These are phyloP conservation scores for Uncinocarpus reesii DNA, from an alignment of 2,329 filamentous ascomycete genomes.

Conservation along the genomic window DNA sequence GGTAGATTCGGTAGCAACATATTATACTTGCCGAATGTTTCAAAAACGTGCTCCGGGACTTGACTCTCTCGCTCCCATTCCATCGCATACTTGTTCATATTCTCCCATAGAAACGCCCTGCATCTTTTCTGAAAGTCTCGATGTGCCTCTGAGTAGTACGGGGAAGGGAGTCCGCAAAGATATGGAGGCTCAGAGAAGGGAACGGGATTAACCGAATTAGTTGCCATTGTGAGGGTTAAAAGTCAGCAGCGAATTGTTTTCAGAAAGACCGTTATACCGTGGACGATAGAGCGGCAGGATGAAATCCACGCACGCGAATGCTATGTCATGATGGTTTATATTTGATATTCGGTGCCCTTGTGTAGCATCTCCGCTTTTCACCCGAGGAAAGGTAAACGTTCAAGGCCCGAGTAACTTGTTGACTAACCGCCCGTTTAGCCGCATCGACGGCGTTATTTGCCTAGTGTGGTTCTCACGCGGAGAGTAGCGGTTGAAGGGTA, in stretches of 20 bases:
- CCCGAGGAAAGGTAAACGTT: no score
- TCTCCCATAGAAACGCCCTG: slow-evolving; percentile 54
- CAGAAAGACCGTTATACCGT: no score
- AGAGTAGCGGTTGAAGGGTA: no score
- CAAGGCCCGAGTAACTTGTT: no score
- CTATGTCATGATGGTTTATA: no score
- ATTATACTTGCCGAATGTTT: slow-evolving; percentile 52
- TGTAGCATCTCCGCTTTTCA: no score
- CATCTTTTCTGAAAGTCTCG: slow-evolving; percentile 57
- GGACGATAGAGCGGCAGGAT: no score
- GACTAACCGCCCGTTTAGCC: no score
- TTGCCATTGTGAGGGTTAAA: slow-evolving; percentile 20
- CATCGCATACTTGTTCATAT: slow-evolving; percentile 52
- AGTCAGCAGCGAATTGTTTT: not conserved
- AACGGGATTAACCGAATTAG: slow-evolving; percentile 33
- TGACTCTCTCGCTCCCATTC: slow-evolving; percentile 61
- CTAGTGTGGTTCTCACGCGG: no score
- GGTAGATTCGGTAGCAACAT: slow-evolving; percentile 63
- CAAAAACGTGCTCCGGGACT: slow-evolving; percentile 54
- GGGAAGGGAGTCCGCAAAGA: slow-evolving; percentile 57
- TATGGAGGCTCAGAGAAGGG: slow-evolving; percentile 67
- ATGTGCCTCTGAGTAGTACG: slow-evolving; percentile 60
- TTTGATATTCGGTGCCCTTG: no score
- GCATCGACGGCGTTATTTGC: no score
- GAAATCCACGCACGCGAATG: no score